Evolutionary conservation across 805 yeast genomes (phyloP), one percentile per base, ranked within the genome.

Genomic region (Yarrowia divulgata): DNA sequence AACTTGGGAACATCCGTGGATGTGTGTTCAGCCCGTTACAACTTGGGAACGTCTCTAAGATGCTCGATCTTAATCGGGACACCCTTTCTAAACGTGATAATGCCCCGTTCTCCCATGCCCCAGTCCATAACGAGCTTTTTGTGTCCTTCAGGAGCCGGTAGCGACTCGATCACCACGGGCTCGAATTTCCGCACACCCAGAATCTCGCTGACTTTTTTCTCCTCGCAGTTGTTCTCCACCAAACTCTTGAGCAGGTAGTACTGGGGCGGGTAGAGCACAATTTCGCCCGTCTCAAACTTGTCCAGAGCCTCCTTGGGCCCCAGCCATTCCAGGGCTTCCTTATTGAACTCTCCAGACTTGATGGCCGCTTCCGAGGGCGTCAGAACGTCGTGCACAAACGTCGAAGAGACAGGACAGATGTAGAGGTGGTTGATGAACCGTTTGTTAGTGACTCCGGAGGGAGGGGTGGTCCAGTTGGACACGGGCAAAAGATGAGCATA

Each of bases 401-500:
- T 69, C 32, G 71, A 69, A 0, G 69, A 71, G 1, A 71, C 63
- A 12, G 69, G 57, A 64, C 72, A 75, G 42, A 76, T 49, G 62
- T 67, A 77, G 50, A 77, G 73, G 43, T 75, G 76, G 34, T 78
- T 76, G n/a, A 70, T 69, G 69, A 77, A 77, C 23, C 77, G 68
- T 49, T 73, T 72, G 37, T 71, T 70, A 2, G 66, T 67, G 29
- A 67, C 52, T 45, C 72, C 52, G 1, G 64, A 12, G 1, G 72
- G 70, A 2, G 79, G 79, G 16, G 79, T 76, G 12, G 77, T 73
- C 79, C 79, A 77, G 45, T 69, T 71, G 8, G 77, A 72, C 39
- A 73, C 60, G 5, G 57, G 55, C 12, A 70, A 45, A 1, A 71
- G 70, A 34, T 69, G 64, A 37, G 45, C 68, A 9, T 48, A 48